Evolutionary conservation across 306 rosid genomes (phyloP), one percentile per base, ranked within the genome.

Genomic region (Acacia melanoxylon): DNA sequence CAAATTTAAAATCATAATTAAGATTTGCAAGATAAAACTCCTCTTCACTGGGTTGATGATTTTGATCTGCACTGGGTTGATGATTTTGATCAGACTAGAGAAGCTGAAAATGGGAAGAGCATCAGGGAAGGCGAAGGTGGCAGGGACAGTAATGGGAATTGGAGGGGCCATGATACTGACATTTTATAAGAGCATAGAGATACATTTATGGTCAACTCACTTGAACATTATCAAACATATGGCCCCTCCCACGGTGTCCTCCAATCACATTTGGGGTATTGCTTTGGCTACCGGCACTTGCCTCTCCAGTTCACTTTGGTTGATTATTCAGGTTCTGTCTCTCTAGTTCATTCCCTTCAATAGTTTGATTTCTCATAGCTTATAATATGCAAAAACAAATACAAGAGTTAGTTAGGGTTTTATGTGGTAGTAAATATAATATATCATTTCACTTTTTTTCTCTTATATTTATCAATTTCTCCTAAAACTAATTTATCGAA

Each of bases 81-180:
- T 27, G 29, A 27, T 1, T 54, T 54, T 8, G 22, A 13, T 7
- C 35, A 84, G 79, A 12, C 27, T 84, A 35, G 84, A 80, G 52
- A 84, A 63, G 52, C 8, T 80, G 46, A 70, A 84, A 1, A 62
- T 84, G 27, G 20, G 71, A 76, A 76, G 56, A 81, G 16, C 25
- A 63, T 9, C 67, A 2, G 87, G 85, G 48, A 85, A 80, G 14
- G 87, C 85, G 0, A 85, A 77, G 61, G 77, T 85, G 46, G 2
- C 35, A 22, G 85, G 87, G 27, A 81, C 80, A 12, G 2, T 85
- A 13, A 29, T 70, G 33, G 82, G 87, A 51, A 71, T 76, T 5
- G 65, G 85, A 63, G 87, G 85, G 45, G 85, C 81, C 58, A 85
- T 81, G 87, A 42, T 81, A 15, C 66, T 85, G 22, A 77, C 87